These are phyloP conservation scores for Aspergillus costaricaensis DNA, from an alignment of 2,329 filamentous ascomycete genomes.

Conservation along the genomic window DNA sequence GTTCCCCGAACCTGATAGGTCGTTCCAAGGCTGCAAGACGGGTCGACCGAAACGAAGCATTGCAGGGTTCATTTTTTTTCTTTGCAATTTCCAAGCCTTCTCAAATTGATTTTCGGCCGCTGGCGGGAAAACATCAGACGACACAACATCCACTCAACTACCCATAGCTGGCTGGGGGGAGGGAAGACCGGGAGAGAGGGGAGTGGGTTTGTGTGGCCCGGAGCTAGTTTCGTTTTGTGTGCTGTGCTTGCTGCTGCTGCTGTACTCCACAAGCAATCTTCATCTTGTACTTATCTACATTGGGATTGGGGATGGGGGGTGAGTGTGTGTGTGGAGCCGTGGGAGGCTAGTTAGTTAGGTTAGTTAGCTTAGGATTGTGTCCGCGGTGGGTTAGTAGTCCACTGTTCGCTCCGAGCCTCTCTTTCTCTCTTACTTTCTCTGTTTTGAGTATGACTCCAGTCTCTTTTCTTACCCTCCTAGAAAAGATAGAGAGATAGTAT, in stretches of 20 bases:
- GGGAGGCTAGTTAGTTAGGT: slow-evolving; percentile 6
- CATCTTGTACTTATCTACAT: slow-evolving; percentile 5
- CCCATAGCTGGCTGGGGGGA: too few relatives aligned
- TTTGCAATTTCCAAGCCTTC: too few relatives aligned
- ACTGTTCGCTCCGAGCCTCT: slow-evolving; percentile 11
- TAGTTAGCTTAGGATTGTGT: neutral
- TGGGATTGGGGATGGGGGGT: neutral
- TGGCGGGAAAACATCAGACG: slow-evolving; percentile 21
- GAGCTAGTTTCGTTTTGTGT: too few relatives aligned
- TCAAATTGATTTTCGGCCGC: slow-evolving; percentile 1
- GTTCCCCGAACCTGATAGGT: slow-evolving; percentile 20
- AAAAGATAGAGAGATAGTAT: too few relatives aligned
- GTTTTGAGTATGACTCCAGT: too few relatives aligned
- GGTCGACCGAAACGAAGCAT: slow-evolving; percentile 22
- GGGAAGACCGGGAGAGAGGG: too few relatives aligned
- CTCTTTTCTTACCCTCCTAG: too few relatives aligned
- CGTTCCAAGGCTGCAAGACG: slow-evolving; percentile 14
- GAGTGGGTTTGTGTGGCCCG: too few relatives aligned
- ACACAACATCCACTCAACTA: neutral
- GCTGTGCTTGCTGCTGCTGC: neutral
- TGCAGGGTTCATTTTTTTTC: slow-evolving; percentile 12
- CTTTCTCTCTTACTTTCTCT: neutral
- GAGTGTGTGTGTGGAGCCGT: slow-evolving; percentile 15
- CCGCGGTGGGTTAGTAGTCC: slow-evolving; percentile 1
- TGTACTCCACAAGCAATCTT: slow-evolving; percentile 10